These are phyloP conservation scores for Epichloe typhina DNA, from an alignment of 2,329 filamentous ascomycete species.

Conservation along the genomic window DNA sequence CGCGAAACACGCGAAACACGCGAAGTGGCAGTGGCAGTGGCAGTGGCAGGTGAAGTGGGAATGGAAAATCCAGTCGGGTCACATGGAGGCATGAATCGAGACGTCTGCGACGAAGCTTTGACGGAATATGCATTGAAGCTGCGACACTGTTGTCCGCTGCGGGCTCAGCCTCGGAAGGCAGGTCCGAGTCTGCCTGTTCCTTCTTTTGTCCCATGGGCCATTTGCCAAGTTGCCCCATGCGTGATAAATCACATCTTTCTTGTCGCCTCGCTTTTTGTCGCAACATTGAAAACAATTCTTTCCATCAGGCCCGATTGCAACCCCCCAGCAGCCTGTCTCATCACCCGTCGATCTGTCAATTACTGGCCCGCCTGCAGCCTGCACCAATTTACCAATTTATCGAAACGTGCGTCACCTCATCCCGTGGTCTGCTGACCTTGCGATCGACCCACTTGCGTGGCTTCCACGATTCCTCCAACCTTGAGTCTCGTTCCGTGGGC, in stretches of 20 bases:
- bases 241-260: neutral
- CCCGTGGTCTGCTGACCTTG: no score
- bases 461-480: no score
- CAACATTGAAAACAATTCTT: no score
- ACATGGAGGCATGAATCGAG: neutral
- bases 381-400: no score
- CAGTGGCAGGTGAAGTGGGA: neutral
- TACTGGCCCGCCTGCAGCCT: neutral
- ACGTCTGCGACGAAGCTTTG: neutral
- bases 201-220: no score
- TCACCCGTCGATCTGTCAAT: no score
- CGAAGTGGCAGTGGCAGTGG: neutral
- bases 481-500: no score
- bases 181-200: neutral
- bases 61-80: slow-evolving; percentile 1
- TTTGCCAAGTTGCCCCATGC: neutral
- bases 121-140: no score
- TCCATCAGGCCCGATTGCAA: neutral
- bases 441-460: neutral
- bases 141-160: neutral
- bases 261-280: neutral
- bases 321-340: neutral
- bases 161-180: neutral
- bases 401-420: no score
- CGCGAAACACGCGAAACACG: no score